phyloP scores from a whole-genome alignment of 805 yeast species.

The Metschnikowia cerradonensis region DNA sequence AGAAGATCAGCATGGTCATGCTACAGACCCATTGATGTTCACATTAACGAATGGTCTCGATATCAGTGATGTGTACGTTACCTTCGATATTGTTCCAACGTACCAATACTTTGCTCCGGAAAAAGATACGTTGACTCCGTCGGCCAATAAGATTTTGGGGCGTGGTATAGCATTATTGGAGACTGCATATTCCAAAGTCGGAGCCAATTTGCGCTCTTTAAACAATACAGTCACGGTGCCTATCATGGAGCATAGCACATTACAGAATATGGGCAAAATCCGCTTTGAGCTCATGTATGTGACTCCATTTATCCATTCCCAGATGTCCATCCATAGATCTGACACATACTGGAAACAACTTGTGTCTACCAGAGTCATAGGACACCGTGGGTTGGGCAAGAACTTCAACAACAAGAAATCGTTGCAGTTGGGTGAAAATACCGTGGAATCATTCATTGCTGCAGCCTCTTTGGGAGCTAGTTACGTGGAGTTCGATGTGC shows the following conservation, averaged over 20 bases:
- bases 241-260: conserved; percentile 62
- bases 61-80: conserved; percentile 53
- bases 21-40: conserved; percentile 74
- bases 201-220: conserved; percentile 62
- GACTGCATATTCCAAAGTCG: conserved; percentile 61
- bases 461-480: conserved; percentile 96
- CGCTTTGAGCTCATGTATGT: conserved; percentile 72
- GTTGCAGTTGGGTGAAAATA: conserved; percentile 90
- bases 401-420: conserved; percentile 68
- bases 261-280: conserved; percentile 74
- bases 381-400: conserved; percentile 94
- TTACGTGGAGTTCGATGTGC: conserved; percentile 95
- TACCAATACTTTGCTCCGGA: conserved; percentile 45
- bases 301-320: conserved; percentile 67
- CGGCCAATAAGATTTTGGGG: conserved; percentile 47
- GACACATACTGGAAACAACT: conserved; percentile 90
- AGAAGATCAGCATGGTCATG: conserved; percentile 67
- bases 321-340: conserved; percentile 59
- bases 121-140: conserved; percentile 9
- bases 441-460: conserved; percentile 90
- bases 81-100: conserved; percentile 88
- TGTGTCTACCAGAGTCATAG: conserved; percentile 86
- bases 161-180: conserved; percentile 76
- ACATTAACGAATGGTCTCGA: conserved; percentile 45
- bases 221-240: conserved; percentile 68